A percentile compares a stretch with the other conserved stretches of the same genome.
Evolutionary conservation across 139 green algal species (phyloP).

Genomic region (Auxenochlorella pyrenoidosa): DNA sequence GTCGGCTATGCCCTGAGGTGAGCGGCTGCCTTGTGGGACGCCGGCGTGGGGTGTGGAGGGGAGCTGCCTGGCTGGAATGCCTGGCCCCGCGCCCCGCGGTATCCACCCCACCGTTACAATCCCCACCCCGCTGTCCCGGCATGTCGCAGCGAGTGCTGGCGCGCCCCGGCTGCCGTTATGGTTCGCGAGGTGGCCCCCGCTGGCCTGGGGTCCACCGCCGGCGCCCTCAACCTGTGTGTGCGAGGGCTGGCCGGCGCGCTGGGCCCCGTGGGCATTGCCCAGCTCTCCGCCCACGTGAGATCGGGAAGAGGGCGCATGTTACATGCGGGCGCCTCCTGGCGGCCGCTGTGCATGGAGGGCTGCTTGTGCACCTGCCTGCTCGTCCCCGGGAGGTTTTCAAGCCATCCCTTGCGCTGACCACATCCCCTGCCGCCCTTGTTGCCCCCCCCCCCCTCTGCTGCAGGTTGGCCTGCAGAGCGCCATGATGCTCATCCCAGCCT

Average conservation of each 20-base stretch:
- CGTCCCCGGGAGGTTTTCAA: not conserved
- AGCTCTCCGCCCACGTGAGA: constrained; percentile 38
- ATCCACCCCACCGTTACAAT: too few species aligned
- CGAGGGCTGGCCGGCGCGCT: constrained; percentile 81
- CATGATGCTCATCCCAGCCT: constrained; percentile 80
- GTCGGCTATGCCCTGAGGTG: constrained; percentile 19
- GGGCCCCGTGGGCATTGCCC: constrained; percentile 74
- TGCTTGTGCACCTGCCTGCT: not conserved
- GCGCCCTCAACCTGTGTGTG: constrained; percentile 81
- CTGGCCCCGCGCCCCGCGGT: too few species aligned
- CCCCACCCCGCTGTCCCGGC: too few species aligned
- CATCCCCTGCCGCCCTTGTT: not conserved
- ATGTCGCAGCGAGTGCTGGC: constrained; percentile 83
- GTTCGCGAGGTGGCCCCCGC: constrained; percentile 67
- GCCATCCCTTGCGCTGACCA: not conserved
- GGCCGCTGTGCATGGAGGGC: not conserved
- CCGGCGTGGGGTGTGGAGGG: too few species aligned
- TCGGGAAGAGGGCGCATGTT: not conserved
- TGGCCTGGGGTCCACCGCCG: constrained; percentile 70
- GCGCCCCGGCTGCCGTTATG: constrained; percentile 83
- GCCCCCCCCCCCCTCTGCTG: not conserved
- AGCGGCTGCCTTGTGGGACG: not conserved
- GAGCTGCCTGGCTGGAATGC: too few species aligned
- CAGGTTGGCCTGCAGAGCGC: constrained; percentile 75
- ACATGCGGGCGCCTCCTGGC: not conserved